phyloP scores from a whole-genome alignment of 257 asterid species.

The Rauvolfia tetraphylla region DNA sequence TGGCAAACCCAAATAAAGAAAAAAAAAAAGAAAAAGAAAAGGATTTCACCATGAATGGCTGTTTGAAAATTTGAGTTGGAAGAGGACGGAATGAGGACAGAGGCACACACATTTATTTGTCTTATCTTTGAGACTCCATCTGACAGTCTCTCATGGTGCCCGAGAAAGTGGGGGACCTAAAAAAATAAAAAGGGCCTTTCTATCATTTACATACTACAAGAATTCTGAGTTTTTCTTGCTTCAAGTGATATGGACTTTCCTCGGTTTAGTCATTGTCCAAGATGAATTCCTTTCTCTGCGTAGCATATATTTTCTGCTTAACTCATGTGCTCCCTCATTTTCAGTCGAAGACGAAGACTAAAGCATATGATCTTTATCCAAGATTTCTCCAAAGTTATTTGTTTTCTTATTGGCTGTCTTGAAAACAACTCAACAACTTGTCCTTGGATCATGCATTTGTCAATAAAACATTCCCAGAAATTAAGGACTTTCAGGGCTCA shows the following conservation, averaged over 20 bases:
- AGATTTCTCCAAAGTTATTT: neutral
- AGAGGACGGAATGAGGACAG: slow-evolving; percentile 17
- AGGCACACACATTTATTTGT: slow-evolving; percentile 49
- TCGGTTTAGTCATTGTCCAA: neutral
- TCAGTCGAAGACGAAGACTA: neutral
- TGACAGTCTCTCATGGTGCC: slow-evolving; percentile 36
- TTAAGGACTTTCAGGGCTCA: slow-evolving; percentile 13
- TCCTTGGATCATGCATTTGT: neutral
- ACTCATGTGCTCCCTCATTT: slow-evolving; percentile 23
- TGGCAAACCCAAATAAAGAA: neutral
- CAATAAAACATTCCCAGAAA: neutral
- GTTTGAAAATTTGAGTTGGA: slow-evolving; percentile 25
- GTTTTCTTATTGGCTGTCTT: neutral
- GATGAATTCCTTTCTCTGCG: neutral
- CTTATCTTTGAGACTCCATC: slow-evolving; percentile 41
- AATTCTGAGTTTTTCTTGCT: slow-evolving; percentile 4
- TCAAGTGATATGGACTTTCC: neutral
- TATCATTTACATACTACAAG: slow-evolving; percentile 7
- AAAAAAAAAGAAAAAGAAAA: too few relatives aligned
- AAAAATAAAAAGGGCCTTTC: slow-evolving; percentile 20
- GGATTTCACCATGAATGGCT: too few relatives aligned
- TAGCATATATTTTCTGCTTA: neutral
- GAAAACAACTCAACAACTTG: neutral
- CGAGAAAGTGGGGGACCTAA: slow-evolving; percentile 58
- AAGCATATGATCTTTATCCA: neutral